Evolutionary conservation across 1,139 yeast genomes (phyloP).

Genomic region (Candida dubliniensis): DNA sequence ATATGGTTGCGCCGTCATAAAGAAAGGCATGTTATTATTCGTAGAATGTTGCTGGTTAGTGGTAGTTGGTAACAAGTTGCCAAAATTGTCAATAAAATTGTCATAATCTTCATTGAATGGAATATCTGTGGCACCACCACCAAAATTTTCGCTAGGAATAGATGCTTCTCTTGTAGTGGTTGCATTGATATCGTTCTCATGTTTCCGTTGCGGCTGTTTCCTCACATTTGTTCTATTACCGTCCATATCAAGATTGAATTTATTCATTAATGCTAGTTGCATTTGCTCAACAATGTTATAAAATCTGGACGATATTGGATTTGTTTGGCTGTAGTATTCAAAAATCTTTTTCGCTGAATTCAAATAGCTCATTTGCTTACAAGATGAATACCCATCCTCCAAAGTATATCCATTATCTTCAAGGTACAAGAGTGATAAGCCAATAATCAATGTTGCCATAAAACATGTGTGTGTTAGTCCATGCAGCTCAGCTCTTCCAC

Average conservation of each 20-base stretch:
- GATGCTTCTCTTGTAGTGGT: background rate
- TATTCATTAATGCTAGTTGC: constrained; percentile 14
- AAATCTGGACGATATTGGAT: constrained; percentile 13
- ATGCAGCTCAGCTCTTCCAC: constrained; percentile 16
- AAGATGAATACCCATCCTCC: constrained; percentile 10
- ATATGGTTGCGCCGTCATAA: constrained; percentile 8
- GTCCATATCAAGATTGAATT: constrained; percentile 11
- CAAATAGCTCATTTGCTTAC: constrained; percentile 13
- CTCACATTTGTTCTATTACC: constrained; percentile 8
- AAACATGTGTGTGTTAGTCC: constrained; percentile 14
- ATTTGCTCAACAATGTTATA: constrained; percentile 11
- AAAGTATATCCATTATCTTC: constrained; percentile 10
- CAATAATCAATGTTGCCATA: constrained; percentile 16
- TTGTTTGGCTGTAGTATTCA: constrained; percentile 12
- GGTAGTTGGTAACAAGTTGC: constrained; percentile 13
- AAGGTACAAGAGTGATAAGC: constrained; percentile 14
- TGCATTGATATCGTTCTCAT: background rate
- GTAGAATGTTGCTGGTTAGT: constrained; percentile 10
- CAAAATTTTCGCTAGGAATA: background rate
- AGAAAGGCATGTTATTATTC: constrained; percentile 6
- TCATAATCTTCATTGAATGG: constrained; percentile 15
- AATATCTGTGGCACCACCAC: background rate
- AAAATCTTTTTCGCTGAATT: constrained; percentile 14
- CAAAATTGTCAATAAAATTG: constrained; percentile 15
- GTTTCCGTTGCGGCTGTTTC: background rate